Base-by-base conservation (phyloP, 768 basidiomycete genomes). In the Auriscalpium microsporum region DNA sequence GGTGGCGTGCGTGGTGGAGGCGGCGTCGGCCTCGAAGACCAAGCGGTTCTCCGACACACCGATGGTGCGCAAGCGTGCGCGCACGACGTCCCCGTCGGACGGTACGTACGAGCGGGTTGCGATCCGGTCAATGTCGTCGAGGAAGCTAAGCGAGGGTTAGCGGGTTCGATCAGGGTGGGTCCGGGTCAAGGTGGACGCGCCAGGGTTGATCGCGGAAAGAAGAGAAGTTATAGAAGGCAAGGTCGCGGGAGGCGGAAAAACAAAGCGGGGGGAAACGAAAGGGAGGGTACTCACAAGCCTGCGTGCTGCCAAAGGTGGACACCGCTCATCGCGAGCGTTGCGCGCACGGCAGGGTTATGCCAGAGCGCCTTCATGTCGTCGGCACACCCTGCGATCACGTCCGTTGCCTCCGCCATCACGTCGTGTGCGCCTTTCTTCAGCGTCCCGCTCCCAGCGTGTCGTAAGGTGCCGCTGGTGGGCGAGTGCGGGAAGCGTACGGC, bases 41-140 rank as follows among this genome's bases (percentile, higher is more conserved):
- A 87, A 81, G 9, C 76, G 71, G 59, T 89, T 82, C 63, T 90
- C 87, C 55, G 87, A 82, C 2, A 87, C 80, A 1, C 87, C 87
- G 53, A 86, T 73, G 1, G 87, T 90, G 23, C 83, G 76, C 55
- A 90, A 72, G 48, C 87, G 75, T 2, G 87, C 87, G 19, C 86
- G 78, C 19, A 88, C 78, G 54, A 88, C 85, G 62, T 90, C 86
- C 52, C 74, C 84, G 59, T 90, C 83, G 1, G 78, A 78, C 0
- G 88, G 89, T 28, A 74, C 68, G 67, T 86, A 90, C 28, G 75
- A 69, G 0, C 69, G 59, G 3, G 69, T 69, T 0, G 80, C 77
- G 10, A 90, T 81, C 17, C 87, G 78, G 17, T 70, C 70, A 2
- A 84, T 69, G 56, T 90, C 86, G 65, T 89, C 77, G 69, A 90